Base-by-base conservation (phyloP, 75 land plant species). In the Adiantum capillusveneris region DNA sequence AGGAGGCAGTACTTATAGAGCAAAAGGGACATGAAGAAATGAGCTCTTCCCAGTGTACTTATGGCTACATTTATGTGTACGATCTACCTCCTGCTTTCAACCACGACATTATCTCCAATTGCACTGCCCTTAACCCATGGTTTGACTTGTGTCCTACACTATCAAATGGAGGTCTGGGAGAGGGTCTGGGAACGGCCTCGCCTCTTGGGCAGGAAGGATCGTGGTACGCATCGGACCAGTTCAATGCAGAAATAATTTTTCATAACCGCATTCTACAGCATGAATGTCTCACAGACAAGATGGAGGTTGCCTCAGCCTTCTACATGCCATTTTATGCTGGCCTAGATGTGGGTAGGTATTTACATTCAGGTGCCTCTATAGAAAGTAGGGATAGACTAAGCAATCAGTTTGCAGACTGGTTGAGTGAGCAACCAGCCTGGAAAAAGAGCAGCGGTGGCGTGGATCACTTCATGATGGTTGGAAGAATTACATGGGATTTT, bases 401-500 rank as follows among this genome's bases (percentile, higher is more conserved):
- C 63, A 39, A 65, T 55, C 25, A 26, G 73, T 45, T 84, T 58
- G 60, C 82, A 14, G 44, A 48, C 11, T 84, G 94, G 88, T 44
- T 87, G 21, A 21, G 41, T 22, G 56, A 41, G 20, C 82, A 84
- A 62, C 56, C 54, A 52, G 59, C 65, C 30, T 84, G 63, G 65
- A n/a, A n/a, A n/a, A 58, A 39, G 34, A 52, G 63, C 22, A 81
- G 68, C 13, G 50, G 59, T 46, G 91, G 91, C 0, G 58, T 62
- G 62, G 84, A 88, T 52, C 96, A 90, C 49, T 81, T 90, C 52
- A 50, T 86, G 28, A 63, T 82, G 41, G 59, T 86, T 53, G 87
- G 91, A 6, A 61, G 87, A 25, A 90, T 86, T 71, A 62, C 80
- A 25, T 90, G 96, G 96, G 96, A 90, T 56, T 87, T 84, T 60